Evolutionary conservation across 1,284 basidiomycete species (phyloP).

Genomic region (Leccinum huronense): DNA sequence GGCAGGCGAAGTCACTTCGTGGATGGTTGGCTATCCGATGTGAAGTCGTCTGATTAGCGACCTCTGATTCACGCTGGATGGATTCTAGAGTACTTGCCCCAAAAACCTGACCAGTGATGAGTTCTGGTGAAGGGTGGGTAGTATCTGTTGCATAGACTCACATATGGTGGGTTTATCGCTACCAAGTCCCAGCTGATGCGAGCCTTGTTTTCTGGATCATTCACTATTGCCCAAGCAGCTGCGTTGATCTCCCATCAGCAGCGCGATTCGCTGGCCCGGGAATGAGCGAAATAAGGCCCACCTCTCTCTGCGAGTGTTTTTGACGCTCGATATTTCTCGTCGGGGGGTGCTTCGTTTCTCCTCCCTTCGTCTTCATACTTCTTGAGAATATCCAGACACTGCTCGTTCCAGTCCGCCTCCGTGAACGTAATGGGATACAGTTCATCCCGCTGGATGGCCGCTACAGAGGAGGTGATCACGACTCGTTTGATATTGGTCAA

Average conservation of each 20-base stretch:
- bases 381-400: slow-evolving; percentile 51
- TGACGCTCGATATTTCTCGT: slow-evolving; percentile 53
- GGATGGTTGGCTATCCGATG: slow-evolving; percentile 41
- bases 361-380: slow-evolving; percentile 52
- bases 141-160: slow-evolving; percentile 31
- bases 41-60: slow-evolving; percentile 7
- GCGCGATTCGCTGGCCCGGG: background rate
- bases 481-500: slow-evolving; percentile 54
- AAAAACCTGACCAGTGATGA: background rate
- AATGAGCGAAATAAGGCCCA: slow-evolving; percentile 16
- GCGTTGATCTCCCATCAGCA: slow-evolving; percentile 1
- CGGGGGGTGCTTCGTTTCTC: slow-evolving; percentile 38
- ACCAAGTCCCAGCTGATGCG: slow-evolving; percentile 52
- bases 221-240: slow-evolving; percentile 54
- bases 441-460: slow-evolving; percentile 43
- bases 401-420: slow-evolving; percentile 66
- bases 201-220: slow-evolving; percentile 35
- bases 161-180: slow-evolving; percentile 57
- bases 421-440: slow-evolving; percentile 33
- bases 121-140: background rate
- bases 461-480: slow-evolving; percentile 62
- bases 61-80: background rate
- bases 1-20: slow-evolving; percentile 46
- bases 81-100: too few relatives aligned
- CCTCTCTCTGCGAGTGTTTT: slow-evolving; percentile 73